These are phyloP conservation scores for Salvia hispanica DNA, from an alignment of 257 asterid genomes.

Conservation along the genomic window DNA sequence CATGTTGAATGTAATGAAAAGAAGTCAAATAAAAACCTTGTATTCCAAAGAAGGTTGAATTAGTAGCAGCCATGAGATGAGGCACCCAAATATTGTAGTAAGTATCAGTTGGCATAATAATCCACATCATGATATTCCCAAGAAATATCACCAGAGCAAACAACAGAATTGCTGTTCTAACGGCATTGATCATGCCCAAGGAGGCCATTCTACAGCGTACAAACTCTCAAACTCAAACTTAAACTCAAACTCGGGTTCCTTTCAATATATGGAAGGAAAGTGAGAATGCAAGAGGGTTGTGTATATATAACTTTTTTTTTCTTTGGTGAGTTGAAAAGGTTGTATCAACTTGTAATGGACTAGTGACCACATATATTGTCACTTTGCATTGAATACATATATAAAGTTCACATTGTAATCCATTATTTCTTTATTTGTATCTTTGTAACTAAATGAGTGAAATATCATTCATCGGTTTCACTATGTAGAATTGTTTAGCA, in stretches of 20 bases:
- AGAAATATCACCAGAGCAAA: conserved; percentile 71
- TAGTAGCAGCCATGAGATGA: conserved; percentile 63
- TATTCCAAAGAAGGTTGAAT: conserved; percentile 81
- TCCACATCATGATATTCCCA: conserved; percentile 97
- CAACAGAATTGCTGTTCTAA: conserved; percentile 54
- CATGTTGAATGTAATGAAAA: neutral
- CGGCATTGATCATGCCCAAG: conserved; percentile 38
- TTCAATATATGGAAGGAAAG: conserved; percentile 19
- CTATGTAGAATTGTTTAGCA: neutral
- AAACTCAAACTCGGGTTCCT: conserved; percentile 6
- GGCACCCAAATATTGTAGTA: conserved; percentile 82
- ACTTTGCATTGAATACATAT: conserved; percentile 12
- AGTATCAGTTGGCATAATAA: conserved; percentile 91
- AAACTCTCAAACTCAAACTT: conserved; percentile 7
- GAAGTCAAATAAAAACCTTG: conserved; percentile 53
- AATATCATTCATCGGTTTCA: neutral
- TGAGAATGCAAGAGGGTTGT: conserved; percentile 10
- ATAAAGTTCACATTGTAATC: neutral
- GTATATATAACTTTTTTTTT: neutral
- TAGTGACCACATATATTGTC: conserved; percentile 33
- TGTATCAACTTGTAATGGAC: conserved; percentile 49
- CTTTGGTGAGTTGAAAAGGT: conserved; percentile 42
- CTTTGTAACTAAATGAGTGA: neutral
- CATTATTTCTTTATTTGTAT: neutral
- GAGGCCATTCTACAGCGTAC: conserved; percentile 38